Evolutionary conservation across 2,329 filamentous ascomycete genomes (phyloP).

Genomic region (Diaporthe humulicola): DNA sequence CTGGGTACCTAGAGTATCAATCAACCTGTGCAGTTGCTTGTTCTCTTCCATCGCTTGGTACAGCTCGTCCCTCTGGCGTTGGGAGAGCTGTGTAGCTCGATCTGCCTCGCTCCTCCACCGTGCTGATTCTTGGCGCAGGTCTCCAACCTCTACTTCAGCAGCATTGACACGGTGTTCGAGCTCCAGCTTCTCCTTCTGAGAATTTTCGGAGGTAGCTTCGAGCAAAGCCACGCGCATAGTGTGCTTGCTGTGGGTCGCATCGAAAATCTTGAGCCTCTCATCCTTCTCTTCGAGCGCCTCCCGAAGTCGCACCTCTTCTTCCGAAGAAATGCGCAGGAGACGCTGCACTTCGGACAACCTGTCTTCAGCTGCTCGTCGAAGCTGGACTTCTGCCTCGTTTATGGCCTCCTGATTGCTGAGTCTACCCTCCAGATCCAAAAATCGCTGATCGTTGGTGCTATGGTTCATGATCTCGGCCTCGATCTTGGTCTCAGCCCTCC

Average conservation of each 20-base stretch:
- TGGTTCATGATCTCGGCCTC: constrained; percentile 74
- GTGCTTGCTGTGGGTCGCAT: constrained; percentile 67
- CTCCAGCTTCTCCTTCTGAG: constrained; percentile 67
- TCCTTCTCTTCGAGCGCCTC: constrained; percentile 78
- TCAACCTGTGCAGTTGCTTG: constrained; percentile 79
- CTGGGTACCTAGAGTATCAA: constrained; percentile 81
- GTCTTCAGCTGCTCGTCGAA: constrained; percentile 78
- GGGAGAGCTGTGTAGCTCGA: constrained; percentile 65
- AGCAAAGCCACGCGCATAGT: constrained; percentile 75
- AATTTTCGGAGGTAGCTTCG: constrained; percentile 74
- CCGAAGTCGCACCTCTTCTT: constrained; percentile 78
- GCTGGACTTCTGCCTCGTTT: constrained; percentile 73
- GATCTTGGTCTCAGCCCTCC: constrained; percentile 69
- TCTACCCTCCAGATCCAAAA: constrained; percentile 78
- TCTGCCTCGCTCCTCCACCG: constrained; percentile 75
- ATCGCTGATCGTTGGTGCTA: constrained; percentile 70
- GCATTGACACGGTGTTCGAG: constrained; percentile 67
- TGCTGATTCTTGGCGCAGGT: constrained; percentile 68
- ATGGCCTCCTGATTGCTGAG: constrained; percentile 73
- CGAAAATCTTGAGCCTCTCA: constrained; percentile 72
- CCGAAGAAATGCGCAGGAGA: constrained; percentile 76
- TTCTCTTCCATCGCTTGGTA: constrained; percentile 69
- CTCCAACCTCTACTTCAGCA: constrained; percentile 68
- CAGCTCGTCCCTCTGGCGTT: constrained; percentile 63
- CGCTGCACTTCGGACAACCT: constrained; percentile 79